These are phyloP conservation scores for Phyllosticta citribraziliensis DNA, from an alignment of 2,329 filamentous ascomycete species.

Conservation along the genomic window DNA sequence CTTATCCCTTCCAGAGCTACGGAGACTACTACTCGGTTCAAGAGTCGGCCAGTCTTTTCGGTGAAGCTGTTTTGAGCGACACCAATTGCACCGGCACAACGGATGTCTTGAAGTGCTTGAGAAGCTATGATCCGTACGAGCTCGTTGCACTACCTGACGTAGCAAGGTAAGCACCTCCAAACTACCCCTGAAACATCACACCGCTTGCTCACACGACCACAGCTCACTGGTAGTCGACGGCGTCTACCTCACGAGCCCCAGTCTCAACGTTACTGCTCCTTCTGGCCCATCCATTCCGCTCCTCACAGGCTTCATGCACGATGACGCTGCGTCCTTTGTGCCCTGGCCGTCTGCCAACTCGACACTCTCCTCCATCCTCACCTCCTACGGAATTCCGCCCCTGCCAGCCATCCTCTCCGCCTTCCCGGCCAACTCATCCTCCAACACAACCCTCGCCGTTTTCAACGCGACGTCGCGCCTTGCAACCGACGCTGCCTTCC, in stretches of 20 bases:
- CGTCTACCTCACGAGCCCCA: slow-evolving; percentile 18
- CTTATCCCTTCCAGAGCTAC: slow-evolving; percentile 17
- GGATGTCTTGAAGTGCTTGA: slow-evolving; percentile 18
- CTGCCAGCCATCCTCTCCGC: slow-evolving; percentile 14
- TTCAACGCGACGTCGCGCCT: slow-evolving; percentile 25
- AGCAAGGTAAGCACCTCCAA: background rate
- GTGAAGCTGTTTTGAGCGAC: slow-evolving; percentile 17
- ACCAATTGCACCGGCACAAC: slow-evolving; percentile 16
- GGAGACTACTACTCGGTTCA: slow-evolving; percentile 19
- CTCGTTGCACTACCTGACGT: slow-evolving; percentile 12
- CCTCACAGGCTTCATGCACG: slow-evolving; percentile 22
- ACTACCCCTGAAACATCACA: background rate
- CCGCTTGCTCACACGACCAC: background rate
- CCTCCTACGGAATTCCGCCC: slow-evolving; percentile 13
- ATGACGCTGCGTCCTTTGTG: slow-evolving; percentile 24
- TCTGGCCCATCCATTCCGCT: slow-evolving; percentile 14
- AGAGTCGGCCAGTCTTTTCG: slow-evolving; percentile 15
- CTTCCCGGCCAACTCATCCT: slow-evolving; percentile 11
- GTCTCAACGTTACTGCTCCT: slow-evolving; percentile 15
- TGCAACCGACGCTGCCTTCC: slow-evolving; percentile 22
- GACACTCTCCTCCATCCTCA: slow-evolving; percentile 16
- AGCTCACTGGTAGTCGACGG: slow-evolving; percentile 26
- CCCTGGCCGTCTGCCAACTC: slow-evolving; percentile 17
- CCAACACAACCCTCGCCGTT: slow-evolving; percentile 23
- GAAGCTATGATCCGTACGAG: slow-evolving; percentile 16